Percentiles rank a stretch among this genome's conserved stretches.
Evolutionary conservation across 1,139 yeast genomes (phyloP).

Genomic region (Kurtzmaniella quercitrusa): DNA sequence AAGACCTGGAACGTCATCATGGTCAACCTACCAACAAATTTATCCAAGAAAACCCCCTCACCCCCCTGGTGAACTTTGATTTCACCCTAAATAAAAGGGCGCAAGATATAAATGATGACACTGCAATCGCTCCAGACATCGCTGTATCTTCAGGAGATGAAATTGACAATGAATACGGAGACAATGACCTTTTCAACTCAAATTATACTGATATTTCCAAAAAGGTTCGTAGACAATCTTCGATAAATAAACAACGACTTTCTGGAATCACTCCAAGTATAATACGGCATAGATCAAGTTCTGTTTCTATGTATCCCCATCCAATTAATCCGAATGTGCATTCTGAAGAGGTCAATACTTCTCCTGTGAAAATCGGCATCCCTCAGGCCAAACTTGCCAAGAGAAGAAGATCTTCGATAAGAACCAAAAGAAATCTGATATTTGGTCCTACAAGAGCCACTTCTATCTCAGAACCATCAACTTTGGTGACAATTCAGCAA

Average conservation of each 20-base stretch:
- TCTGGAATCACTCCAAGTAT: conserved; percentile 31
- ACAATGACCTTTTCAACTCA: conserved; percentile 30
- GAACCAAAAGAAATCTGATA: conserved; percentile 6
- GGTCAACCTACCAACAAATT: neutral
- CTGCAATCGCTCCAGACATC: conserved; percentile 1
- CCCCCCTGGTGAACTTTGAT: neutral
- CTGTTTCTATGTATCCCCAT: conserved; percentile 15
- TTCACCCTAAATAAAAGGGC: neutral
- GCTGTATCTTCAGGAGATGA: conserved; percentile 11
- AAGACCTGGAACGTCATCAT: neutral
- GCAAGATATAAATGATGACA: neutral
- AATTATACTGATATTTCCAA: conserved; percentile 14
- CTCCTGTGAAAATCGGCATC: conserved; percentile 35
- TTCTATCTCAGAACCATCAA: neutral
- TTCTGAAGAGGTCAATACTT: neutral
- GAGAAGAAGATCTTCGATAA: conserved; percentile 25
- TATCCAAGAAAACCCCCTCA: neutral
- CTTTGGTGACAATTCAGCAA: neutral
- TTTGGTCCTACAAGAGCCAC: neutral
- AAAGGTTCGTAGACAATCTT: conserved; percentile 23
- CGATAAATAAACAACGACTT: conserved; percentile 28
- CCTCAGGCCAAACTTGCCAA: conserved; percentile 30
- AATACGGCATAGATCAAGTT: conserved; percentile 26
- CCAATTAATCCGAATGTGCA: neutral
- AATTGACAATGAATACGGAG: conserved; percentile 23